Percentiles rank a stretch among this genome's conserved stretches.
These are phyloP conservation scores for Hypsizygus marmoreus DNA, from an alignment of 768 basidiomycete genomes.

Conservation along the genomic window DNA sequence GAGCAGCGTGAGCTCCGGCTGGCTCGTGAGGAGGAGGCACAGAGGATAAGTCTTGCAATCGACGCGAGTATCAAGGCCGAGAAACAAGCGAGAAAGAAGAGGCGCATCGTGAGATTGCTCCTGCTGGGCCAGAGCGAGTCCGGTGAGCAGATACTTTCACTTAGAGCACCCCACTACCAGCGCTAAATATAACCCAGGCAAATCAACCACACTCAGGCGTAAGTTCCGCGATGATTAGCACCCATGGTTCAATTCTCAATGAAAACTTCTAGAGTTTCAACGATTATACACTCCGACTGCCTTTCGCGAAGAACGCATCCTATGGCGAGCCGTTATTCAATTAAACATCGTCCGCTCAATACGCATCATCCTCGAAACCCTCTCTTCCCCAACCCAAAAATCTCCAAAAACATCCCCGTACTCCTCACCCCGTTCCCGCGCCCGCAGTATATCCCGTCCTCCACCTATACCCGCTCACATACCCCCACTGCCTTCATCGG, in stretches of 20 bases:
- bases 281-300: slow-evolving; percentile 72
- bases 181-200: slow-evolving; percentile 46
- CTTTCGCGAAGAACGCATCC: slow-evolving; percentile 72
- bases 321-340: slow-evolving; percentile 86
- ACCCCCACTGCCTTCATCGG: slow-evolving; percentile 18
- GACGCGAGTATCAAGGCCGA: slow-evolving; percentile 74
- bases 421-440: slow-evolving; percentile 36
- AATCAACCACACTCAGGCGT: slow-evolving; percentile 83
- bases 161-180: not conserved
- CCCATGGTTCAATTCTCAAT: too few species aligned
- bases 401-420: slow-evolving; percentile 38
- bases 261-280: slow-evolving; percentile 66
- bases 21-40: slow-evolving; percentile 66
- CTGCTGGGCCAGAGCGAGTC: slow-evolving; percentile 85
- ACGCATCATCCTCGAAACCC: slow-evolving; percentile 68
- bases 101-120: slow-evolving; percentile 68
- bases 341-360: slow-evolving; percentile 80
- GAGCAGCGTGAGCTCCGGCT: slow-evolving; percentile 57
- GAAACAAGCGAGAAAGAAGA: slow-evolving; percentile 63
- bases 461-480: slow-evolving; percentile 23
- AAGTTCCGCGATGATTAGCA: slow-evolving; percentile 33
- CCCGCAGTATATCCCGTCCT: slow-evolving; percentile 36
- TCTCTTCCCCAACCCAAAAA: slow-evolving; percentile 31
- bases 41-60: slow-evolving; percentile 65
- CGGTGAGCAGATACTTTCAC: slow-evolving; percentile 44